phyloP scores from a whole-genome alignment of 2,329 filamentous ascomycete genomes.

The Aspergillus persii region DNA sequence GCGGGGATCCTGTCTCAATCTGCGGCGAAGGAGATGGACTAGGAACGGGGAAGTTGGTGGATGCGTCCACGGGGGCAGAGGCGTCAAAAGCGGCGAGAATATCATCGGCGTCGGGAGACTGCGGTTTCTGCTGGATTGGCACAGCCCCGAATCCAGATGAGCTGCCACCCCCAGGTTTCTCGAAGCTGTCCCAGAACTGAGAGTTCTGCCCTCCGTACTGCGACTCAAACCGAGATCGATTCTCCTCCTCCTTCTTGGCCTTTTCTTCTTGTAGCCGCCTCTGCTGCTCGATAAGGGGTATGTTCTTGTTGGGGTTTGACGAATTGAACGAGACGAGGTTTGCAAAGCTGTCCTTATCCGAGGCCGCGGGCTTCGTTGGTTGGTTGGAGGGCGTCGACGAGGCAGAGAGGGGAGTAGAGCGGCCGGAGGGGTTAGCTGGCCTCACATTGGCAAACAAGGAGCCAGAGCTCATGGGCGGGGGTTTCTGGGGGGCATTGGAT shows the following conservation, averaged over 20 bases:
- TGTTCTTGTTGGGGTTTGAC: constrained; percentile 57
- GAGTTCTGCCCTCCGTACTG: constrained; percentile 69
- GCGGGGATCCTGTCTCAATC: constrained; percentile 14
- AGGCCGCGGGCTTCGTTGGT: constrained; percentile 41
- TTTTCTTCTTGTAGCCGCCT: constrained; percentile 73
- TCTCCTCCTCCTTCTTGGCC: constrained; percentile 70
- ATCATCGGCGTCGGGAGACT: constrained; percentile 55
- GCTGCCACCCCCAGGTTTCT: constrained; percentile 50
- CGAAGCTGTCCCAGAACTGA: constrained; percentile 74
- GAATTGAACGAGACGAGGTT: constrained; percentile 62
- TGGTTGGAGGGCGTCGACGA: constrained; percentile 32
- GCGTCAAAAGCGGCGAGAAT: constrained; percentile 62
- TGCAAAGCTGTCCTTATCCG: constrained; percentile 55
- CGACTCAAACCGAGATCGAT: constrained; percentile 66
- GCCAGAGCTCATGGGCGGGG: constrained; percentile 36
- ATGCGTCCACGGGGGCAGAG: constrained; percentile 57
- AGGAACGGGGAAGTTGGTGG: constrained; percentile 57
- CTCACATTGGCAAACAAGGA: constrained; percentile 36
- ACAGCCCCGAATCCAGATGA: constrained; percentile 35
- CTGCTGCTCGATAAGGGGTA: constrained; percentile 66
- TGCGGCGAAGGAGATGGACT: constrained; percentile 32
- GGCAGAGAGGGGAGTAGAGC: constrained; percentile 43
- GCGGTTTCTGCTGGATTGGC: constrained; percentile 47
- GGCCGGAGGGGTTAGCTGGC: constrained; percentile 40
- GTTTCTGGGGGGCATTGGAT: constrained; percentile 32